phyloP scores from a whole-genome alignment of 2,329 filamentous ascomycete genomes.

The Aspergillus clavatus region DNA sequence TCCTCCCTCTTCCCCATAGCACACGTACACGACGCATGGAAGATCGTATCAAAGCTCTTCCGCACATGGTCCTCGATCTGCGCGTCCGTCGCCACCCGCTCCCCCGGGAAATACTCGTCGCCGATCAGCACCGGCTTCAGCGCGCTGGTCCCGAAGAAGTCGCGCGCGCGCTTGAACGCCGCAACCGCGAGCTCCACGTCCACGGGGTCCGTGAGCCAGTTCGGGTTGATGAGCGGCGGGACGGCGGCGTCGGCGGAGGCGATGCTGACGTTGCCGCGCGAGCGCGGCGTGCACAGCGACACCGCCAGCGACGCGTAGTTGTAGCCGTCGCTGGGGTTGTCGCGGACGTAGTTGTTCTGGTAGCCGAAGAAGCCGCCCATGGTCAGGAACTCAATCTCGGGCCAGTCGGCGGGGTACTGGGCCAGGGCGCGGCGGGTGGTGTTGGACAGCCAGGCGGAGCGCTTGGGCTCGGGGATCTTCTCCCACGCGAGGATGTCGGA shows the following conservation, averaged over 20 bases:
- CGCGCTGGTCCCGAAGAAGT: conserved; percentile 25
- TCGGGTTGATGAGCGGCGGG: conserved; percentile 42
- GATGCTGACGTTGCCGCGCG: conserved; percentile 45
- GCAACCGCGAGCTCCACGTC: conserved; percentile 44
- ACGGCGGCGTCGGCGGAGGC: conserved; percentile 28
- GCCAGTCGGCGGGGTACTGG: conserved; percentile 25
- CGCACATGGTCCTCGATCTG: conserved; percentile 34
- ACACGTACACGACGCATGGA: conserved; percentile 33
- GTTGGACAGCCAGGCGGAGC: conserved; percentile 4
- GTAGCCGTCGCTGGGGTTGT: no score
- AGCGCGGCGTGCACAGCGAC: no score
- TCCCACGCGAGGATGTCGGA: conserved; percentile 19
- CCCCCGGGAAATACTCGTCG: conserved; percentile 34
- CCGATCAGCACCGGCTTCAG: conserved; percentile 27
- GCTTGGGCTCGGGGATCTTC: conserved; percentile 20
- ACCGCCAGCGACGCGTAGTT: no score
- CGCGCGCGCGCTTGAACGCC: conserved; percentile 39
- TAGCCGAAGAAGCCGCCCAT: no score
- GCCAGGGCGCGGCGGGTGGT: conserved; percentile 9
- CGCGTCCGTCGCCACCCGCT: conserved; percentile 34
- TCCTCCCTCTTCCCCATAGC: conserved; percentile 34
- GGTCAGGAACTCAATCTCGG: conserved; percentile 23
- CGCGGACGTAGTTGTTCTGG: no score
- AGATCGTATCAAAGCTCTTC: conserved; percentile 25
- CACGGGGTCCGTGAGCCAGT: conserved; percentile 39